Base-by-base conservation (phyloP, 225 moss, liverwort and hornwort genomes). In the Pseudisothecium myosuroides region DNA sequence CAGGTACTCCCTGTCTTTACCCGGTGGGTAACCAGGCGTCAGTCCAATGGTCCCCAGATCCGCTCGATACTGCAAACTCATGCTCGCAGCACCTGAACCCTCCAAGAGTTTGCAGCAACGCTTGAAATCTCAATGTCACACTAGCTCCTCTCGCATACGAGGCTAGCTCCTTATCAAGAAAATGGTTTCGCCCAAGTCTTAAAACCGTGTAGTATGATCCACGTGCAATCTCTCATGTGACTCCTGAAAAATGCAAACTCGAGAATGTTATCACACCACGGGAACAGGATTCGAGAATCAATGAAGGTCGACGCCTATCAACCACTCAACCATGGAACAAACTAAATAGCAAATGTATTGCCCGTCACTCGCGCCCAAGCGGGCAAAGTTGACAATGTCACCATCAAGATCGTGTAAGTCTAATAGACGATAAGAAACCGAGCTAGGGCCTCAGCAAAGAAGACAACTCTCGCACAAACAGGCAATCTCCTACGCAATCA, bases 61-160 rank as follows among this genome's bases (percentile, higher is more conserved):
- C 39, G 94, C 92, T 72, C 94, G 90, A 90, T 95, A 95, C 90
- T 93, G 95, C 87, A 95, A 94, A 83, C 92, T 95, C 95, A 95
- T 95, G 47, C 83, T 91, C 76, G 83, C 73, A 62, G 75, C 74
- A 90, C 80, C 68, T 36, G 49, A 50, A 81, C 49, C 50, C 82
- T 83, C 82, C 72, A 52, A 52, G 10, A 39, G 37, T 16, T 32
- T 32, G 55, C 88, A 79, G 41, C 56, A 49, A 75, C 76, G 50
- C 41, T 75, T 62, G 17, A 34, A 59, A 37, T 50, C 31, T 16
- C 41, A 47, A 80, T 8, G 79, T 61, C 45, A 66, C 72, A 36
- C 52, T 72, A 71, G 76, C 89, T 76, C 87, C 85, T 87, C 78
- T 82, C 59, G 32, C 80, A 90, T 19, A 49, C 41, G 29, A 68